Conservation (phyloP, 2,329 filamentous ascomycete species). For the Ophiostoma himal-ulmi region DNA sequence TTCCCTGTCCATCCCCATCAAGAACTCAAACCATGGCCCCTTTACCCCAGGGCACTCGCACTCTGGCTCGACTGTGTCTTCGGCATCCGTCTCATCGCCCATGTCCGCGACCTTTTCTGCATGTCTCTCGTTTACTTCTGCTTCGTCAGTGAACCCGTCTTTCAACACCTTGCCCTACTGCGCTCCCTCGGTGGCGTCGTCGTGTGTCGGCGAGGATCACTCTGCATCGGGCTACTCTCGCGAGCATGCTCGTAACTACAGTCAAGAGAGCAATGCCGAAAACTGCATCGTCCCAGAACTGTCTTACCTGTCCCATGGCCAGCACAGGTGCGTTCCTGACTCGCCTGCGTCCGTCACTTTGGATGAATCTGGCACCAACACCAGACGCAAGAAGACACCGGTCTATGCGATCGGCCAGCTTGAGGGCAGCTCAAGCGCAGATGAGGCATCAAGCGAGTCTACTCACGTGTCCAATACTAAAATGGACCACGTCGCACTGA, state of each 20-base stretch:
- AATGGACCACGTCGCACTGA: background rate
- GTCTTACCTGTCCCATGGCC: constrained; percentile 33
- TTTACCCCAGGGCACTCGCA: constrained; percentile 9
- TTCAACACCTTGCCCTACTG: background rate
- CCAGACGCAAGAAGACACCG: constrained; percentile 47
- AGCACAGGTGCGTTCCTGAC: constrained; percentile 25
- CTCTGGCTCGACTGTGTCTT: constrained; percentile 9
- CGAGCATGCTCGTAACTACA: background rate
- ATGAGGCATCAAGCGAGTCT: background rate
- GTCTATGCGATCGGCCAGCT: constrained; percentile 47
- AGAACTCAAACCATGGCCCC: background rate
- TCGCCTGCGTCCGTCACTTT: constrained; percentile 22
- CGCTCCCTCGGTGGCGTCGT: constrained; percentile 8
- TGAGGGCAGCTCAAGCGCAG: constrained; percentile 31
- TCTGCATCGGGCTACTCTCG: constrained; percentile 11
- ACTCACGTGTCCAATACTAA: background rate
- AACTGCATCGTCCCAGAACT: constrained; percentile 33
- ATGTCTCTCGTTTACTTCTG: constrained; percentile 15
- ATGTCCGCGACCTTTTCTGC: constrained; percentile 15
- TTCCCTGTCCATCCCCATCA: background rate
- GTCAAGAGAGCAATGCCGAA: constrained; percentile 6
- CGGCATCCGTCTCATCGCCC: constrained; percentile 14
- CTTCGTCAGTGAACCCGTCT: constrained; percentile 13
- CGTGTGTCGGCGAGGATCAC: constrained; percentile 13
- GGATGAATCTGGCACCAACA: constrained; percentile 27